Percentiles rank a stretch among this genome's conserved stretches.
Conservation (phyloP, 768 basidiomycete species). For the Exsudoporus frostii region DNA sequence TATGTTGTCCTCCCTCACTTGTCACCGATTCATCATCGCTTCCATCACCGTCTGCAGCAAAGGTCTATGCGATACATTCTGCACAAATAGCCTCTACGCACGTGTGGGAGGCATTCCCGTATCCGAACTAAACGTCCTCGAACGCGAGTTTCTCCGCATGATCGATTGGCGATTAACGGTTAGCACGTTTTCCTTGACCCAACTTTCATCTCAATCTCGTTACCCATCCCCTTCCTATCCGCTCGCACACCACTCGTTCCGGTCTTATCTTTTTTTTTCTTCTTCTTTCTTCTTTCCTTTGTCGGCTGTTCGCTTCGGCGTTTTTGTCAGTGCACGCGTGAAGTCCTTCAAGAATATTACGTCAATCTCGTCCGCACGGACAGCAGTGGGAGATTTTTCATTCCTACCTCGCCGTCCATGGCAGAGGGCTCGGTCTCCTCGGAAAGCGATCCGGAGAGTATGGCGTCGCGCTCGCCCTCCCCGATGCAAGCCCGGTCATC, state of each 20-base stretch:
- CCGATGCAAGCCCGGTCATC: constrained; percentile 30
- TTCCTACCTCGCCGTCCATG: constrained; percentile 41
- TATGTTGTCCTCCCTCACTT: constrained; percentile 92
- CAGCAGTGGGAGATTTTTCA: constrained; percentile 54
- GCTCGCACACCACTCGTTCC: constrained; percentile 7
- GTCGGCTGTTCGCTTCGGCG: constrained; percentile 3
- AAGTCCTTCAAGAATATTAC: constrained; percentile 91
- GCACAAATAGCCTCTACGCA: constrained; percentile 92
- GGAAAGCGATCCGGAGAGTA: constrained; percentile 56
- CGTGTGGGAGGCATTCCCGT: constrained; percentile 94
- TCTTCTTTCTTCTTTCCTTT: not conserved
- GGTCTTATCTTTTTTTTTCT: constrained; percentile 19
- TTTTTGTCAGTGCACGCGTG: constrained; percentile 71
- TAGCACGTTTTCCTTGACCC: constrained; percentile 40
- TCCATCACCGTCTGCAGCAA: constrained; percentile 91
- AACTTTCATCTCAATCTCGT: constrained; percentile 4
- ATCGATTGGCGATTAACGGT: constrained; percentile 97
- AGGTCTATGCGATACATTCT: constrained; percentile 93
- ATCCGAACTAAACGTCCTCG: constrained; percentile 88
- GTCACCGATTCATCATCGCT: constrained; percentile 96
- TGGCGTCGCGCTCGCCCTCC: constrained; percentile 50
- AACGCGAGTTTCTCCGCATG: constrained; percentile 86
- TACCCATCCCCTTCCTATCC: constrained; percentile 8
- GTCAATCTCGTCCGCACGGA: constrained; percentile 89
- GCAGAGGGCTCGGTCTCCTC: constrained; percentile 43